Evolutionary conservation across 805 yeast species (phyloP), one percentile per base, ranked within the genome.

Genomic region (Nakazawaea ishiwadae): DNA sequence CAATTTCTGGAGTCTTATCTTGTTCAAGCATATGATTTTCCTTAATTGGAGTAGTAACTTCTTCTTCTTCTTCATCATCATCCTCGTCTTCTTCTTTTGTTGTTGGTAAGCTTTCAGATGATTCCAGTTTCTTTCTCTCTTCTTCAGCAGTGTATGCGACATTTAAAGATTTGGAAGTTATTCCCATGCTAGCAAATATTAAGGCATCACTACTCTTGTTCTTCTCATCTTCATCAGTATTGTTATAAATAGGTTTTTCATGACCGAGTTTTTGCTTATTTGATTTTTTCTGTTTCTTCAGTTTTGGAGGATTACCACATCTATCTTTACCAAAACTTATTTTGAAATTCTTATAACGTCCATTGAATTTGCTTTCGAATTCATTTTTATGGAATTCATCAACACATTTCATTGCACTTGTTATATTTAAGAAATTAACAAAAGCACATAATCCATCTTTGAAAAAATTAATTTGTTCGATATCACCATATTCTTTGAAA

Each of bases 271-370:
- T 28, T 26, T 39, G 18, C 21, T 40, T 33, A 17, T 54, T 65
- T 61, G 9, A n/a, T 33, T 66, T 77, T 56, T 60, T 70, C 58
- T 56, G 62, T 49, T 54, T 64, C 54, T 51, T 70, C 42, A 56
- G 52, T 62, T 75, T 83, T 45, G 79, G 82, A 24, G 75, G 86
- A 20, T 83, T 83, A 3, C 84, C 95, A 64, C 95, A 84, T 54
- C 95, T 69, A 60, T 84, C 95, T 52, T 81, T 81, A 35, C 88
- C 95, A 59, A 72, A 84, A 37, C 77, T 74, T 34, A 84, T 77
- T 45, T 78, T 77, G 50, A 78, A 75, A 4, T 68, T 63, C 31
- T 52, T 51, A 52, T 84, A 84, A 48, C 69, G 70, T 24, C 68
- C 60, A 44, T 63, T 59, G 28, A 69, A 73, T 7, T 62, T 56